Conservation (phyloP, 2,329 filamentous ascomycete genomes). For the Diaporthe vexans region DNA sequence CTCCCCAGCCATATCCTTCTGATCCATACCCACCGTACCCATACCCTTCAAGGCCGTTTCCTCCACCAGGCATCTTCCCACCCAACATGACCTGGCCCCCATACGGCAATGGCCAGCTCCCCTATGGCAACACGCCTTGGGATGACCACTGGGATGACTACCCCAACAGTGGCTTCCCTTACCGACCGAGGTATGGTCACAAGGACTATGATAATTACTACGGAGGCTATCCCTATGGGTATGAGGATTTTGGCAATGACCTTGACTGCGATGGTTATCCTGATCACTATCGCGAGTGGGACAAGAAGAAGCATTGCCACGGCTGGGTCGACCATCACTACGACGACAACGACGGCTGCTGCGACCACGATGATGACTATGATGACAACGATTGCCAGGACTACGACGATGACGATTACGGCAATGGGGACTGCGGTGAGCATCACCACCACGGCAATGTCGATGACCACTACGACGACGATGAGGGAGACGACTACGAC, state of each 20-base stretch:
- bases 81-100: slow-evolving; percentile 29
- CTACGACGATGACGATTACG: neutral
- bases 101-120: neutral
- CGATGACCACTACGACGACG: neutral
- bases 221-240: neutral
- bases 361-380: neutral
- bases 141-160: slow-evolving; percentile 25
- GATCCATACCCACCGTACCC: neutral
- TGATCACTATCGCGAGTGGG: slow-evolving; percentile 13
- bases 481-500: neutral
- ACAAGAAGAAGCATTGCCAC: slow-evolving; percentile 9
- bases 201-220: neutral
- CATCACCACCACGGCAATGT: neutral
- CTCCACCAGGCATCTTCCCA: slow-evolving; percentile 33
- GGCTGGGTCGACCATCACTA: neutral
- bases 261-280: neutral
- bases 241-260: neutral
- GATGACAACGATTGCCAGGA: neutral
- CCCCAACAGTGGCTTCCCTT: neutral
- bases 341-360: neutral
- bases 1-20: neutral
- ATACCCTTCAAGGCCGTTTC: slow-evolving; percentile 5
- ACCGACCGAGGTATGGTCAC: neutral
- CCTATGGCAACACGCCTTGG: slow-evolving; percentile 2
- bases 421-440: neutral